phyloP scores from a whole-genome alignment of 768 basidiomycete species.

The Tulasnella sp. region DNA sequence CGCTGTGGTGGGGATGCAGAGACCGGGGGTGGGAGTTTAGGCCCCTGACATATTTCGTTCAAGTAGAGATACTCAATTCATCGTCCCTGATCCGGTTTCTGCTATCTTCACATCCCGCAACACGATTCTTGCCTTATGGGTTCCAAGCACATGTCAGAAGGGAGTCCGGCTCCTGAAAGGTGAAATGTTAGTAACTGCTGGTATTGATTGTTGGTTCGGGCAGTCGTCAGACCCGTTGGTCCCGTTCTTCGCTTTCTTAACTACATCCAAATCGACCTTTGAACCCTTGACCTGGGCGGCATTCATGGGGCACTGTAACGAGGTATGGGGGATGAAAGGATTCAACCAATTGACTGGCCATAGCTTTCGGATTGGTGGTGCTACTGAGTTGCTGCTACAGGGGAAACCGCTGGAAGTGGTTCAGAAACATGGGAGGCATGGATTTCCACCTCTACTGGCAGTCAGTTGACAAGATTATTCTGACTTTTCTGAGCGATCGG shows the following conservation, averaged over 20 bases:
- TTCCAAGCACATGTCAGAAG: background rate
- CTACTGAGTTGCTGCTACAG: conserved; percentile 17
- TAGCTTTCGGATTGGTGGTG: conserved; percentile 24
- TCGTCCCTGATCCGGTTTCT: background rate
- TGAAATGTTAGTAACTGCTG: background rate
- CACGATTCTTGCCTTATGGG: background rate
- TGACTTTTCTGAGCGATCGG: background rate
- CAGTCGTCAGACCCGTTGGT: background rate
- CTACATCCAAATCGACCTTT: background rate
- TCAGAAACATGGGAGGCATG: conserved; percentile 20
- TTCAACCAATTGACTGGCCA: conserved; percentile 12
- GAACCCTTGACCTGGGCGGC: background rate
- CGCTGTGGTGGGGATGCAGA: no score
- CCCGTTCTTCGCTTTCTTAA: background rate
- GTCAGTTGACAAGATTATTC: conserved; percentile 11
- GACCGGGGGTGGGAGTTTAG: no score
- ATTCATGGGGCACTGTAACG: conserved; percentile 16
- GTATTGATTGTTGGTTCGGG: background rate
- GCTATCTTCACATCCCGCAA: background rate
- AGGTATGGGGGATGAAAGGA: background rate
- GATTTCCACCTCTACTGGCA: conserved; percentile 18
- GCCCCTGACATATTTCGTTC: no score
- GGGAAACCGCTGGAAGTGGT: conserved; percentile 15
- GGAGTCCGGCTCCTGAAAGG: background rate
- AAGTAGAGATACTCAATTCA: no score